Evolutionary conservation across 495 filamentous ascomycete species (phyloP), one percentile per base, ranked within the genome.

Genomic region (Recurvomyces mirabilis): DNA sequence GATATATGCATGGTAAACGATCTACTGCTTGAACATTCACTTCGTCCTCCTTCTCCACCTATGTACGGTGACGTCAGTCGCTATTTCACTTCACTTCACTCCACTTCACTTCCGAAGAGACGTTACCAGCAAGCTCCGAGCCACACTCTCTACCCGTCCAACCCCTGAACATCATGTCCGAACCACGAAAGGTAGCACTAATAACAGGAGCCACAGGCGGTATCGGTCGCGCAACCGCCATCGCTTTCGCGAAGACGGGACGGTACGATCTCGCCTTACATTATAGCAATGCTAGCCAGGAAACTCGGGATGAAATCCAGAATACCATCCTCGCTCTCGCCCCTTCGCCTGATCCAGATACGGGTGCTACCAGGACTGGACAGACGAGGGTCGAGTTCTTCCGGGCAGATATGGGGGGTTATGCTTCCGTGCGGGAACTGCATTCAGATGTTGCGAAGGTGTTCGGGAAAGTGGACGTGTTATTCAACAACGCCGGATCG

Each of bases 401-500:
- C 48, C 52, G 59, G 46, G 64, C 63, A 1, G 61, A 66, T 43
- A 19, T 66, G 38, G 33, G 52, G 21, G 28, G 48, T 29, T 66
- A 61, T 37, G 54, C 56, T 20, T 34, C 52, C 24, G 60, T 62
- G 5, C 48, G 59, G 13, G 25, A 34, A 14, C 51, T 65, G 21
- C 60, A 65, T 47, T 36, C 23, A 7, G 25, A 47, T 10, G 58
- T 65, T 12, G 36, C 47, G 3, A 20, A 30, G 1, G 30, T 14
- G 14, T 43, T 63, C 35, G 53, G 54, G 39, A 10, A 35, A 13
- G 50, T 57, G 4, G 56, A 46, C 18, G 60, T 66, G 45, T 53
- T 65, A 24, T 61, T 65, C 56, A 59, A 57, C 45, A 66, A 65
- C 52, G 64, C 64, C 3, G 63, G 64, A 33, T 49, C 50, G 2